phyloP scores from a whole-genome alignment of 495 filamentous ascomycete species.

The Trypethelium eluteriae region DNA sequence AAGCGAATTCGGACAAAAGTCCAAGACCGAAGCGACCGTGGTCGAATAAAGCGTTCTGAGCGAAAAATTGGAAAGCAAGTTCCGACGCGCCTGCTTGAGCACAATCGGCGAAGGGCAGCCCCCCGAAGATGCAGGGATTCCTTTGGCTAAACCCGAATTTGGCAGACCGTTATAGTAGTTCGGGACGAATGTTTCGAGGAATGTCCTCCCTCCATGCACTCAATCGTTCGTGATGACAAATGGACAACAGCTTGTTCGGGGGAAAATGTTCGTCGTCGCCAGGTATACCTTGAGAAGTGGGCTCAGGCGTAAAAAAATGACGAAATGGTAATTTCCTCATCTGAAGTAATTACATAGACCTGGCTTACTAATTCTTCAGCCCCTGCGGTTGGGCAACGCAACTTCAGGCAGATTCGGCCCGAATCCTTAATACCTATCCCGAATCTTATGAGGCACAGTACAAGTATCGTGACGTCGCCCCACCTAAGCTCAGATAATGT shows the following conservation, averaged over 20 bases:
- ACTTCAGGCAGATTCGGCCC: no score
- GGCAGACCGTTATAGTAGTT: background rate
- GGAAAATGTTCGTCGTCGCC: background rate
- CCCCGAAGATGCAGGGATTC: background rate
- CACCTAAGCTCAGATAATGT: background rate
- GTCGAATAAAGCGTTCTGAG: background rate
- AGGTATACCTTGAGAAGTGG: background rate
- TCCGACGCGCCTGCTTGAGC: background rate
- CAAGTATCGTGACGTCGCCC: background rate
- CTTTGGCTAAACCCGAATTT: background rate
- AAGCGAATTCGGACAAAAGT: background rate
- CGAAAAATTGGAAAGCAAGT: conserved; percentile 7
- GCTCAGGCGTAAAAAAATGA: background rate
- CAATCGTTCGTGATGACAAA: background rate
- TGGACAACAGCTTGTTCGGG: background rate
- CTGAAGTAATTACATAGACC: background rate
- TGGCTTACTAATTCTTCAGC: background rate
- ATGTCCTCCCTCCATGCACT: background rate
- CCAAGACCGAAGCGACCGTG: background rate
- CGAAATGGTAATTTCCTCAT: background rate
- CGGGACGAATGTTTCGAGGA: background rate
- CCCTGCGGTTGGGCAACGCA: no score
- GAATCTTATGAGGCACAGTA: background rate
- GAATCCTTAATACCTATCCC: background rate
- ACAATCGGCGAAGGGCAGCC: background rate